Percentiles rank a stretch among this genome's conserved stretches.
phyloP scores from a whole-genome alignment of 2,329 filamentous ascomycete genomes.

The Amylocarpus encephaloides region DNA sequence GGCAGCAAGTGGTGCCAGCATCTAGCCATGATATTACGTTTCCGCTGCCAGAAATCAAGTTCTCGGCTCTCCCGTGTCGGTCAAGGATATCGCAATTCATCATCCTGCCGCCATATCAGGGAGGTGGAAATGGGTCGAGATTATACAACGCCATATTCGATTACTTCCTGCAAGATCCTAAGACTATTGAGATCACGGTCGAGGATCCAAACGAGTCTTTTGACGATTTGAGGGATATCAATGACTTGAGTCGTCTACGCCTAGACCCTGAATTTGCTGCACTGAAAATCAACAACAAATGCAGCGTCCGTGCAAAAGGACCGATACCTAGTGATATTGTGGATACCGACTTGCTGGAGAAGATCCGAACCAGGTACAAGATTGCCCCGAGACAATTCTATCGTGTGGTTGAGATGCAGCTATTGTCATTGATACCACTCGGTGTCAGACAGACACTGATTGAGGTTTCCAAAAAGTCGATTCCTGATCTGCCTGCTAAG shows the following conservation, averaged over 20 bases:
- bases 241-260: conserved; percentile 62
- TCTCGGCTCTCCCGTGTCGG: conserved; percentile 63
- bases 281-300: conserved; percentile 47
- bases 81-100: conserved; percentile 90
- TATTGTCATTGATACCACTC: conserved; percentile 53
- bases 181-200: conserved; percentile 75
- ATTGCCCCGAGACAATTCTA: conserved; percentile 72
- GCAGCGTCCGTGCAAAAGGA: conserved; percentile 44
- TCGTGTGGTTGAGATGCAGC: conserved; percentile 69
- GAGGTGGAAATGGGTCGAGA: conserved; percentile 67
- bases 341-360: conserved; percentile 48
- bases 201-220: conserved; percentile 90
- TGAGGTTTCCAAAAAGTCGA: conserved; percentile 33
- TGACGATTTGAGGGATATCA: conserved; percentile 70
- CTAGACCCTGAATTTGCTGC: conserved; percentile 49
- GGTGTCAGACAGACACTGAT: conserved; percentile 49
- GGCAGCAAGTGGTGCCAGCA: conserved; percentile 29
- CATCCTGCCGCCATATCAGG: conserved; percentile 81
- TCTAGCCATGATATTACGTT: conserved; percentile 36
- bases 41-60: conserved; percentile 30
- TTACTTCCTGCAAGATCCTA: conserved; percentile 55
- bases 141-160: conserved; percentile 78
- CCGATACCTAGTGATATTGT: conserved; percentile 49
- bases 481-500: conserved; percentile 43
- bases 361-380: conserved; percentile 57